phyloP scores from a whole-genome alignment of 352 stramenopile genomes.

The Thalassiosira livingstoniorum region DNA sequence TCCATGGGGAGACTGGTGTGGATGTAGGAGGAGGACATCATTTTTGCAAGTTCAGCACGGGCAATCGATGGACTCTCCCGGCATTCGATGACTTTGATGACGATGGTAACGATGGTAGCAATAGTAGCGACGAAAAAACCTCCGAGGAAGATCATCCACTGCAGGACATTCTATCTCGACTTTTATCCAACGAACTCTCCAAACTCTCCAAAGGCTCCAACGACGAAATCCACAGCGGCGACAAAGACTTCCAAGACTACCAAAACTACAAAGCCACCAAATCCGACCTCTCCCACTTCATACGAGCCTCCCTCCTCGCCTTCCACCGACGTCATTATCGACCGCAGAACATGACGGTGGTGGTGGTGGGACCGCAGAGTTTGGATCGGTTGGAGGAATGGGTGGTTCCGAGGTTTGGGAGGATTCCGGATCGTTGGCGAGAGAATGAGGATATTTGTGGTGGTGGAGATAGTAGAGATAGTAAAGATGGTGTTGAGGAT shows the following conservation, averaged over 20 bases:
- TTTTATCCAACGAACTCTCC: neutral
- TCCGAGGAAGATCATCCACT: constrained; percentile 21
- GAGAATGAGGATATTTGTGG: constrained; percentile 5
- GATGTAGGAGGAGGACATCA: constrained; percentile 70
- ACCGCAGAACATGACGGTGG: constrained; percentile 79
- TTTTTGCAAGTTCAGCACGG: constrained; percentile 85
- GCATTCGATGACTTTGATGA: constrained; percentile 34
- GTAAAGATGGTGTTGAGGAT: constrained; percentile 10
- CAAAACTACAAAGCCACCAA: constrained; percentile 47
- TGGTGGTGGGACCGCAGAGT: constrained; percentile 79
- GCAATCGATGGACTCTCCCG: constrained; percentile 75
- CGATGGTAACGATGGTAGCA: neutral
- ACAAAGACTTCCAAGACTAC: neutral
- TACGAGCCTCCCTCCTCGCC: constrained; percentile 71
- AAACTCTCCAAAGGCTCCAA: constrained; percentile 1
- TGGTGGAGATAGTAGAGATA: neutral
- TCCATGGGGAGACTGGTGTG: no score
- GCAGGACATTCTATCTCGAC: constrained; percentile 46
- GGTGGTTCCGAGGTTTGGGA: constrained; percentile 68
- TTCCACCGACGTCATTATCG: constrained; percentile 83
- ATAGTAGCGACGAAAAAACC: constrained; percentile 1
- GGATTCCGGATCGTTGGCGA: constrained; percentile 57
- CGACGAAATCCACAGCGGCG: neutral
- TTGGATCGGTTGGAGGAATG: constrained; percentile 79
- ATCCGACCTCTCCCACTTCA: constrained; percentile 52